Conservation (phyloP, 768 basidiomycete genomes). For the Hypholoma fasciculare region DNA sequence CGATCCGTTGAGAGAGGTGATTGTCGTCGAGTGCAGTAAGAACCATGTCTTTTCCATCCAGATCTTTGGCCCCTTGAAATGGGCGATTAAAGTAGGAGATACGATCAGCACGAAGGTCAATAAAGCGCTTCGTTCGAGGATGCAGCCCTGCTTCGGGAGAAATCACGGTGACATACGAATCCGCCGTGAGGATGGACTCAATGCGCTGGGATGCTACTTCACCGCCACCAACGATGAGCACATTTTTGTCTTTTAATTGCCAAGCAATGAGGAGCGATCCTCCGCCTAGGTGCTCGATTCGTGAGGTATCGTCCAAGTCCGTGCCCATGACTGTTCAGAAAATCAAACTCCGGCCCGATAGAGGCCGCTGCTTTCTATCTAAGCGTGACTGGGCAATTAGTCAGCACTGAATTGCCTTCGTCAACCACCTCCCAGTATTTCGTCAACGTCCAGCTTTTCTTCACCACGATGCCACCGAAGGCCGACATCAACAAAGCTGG, state of each 20-base stretch:
- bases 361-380: neutral
- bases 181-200: constrained; percentile 79
- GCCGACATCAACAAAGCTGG: constrained; percentile 95
- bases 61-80: constrained; percentile 66
- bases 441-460: neutral
- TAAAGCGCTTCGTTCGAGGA: constrained; percentile 52
- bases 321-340: constrained; percentile 14
- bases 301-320: constrained; percentile 11
- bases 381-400: neutral
- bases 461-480: constrained; percentile 49
- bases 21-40: constrained; percentile 92
- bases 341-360: neutral
- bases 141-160: constrained; percentile 70
- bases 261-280: constrained; percentile 90
- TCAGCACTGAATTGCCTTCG: neutral
- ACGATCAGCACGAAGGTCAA: constrained; percentile 46
- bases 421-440: neutral
- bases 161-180: constrained; percentile 77
- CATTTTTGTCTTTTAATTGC: constrained; percentile 82
- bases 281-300: constrained; percentile 38
- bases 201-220: constrained; percentile 88
- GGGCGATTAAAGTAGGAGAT: constrained; percentile 73
- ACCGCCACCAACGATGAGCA: constrained; percentile 94
- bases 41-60: constrained; percentile 78
- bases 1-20: constrained; percentile 70